A percentile compares a stretch with the other conserved stretches of the same genome.
phyloP scores from a whole-genome alignment of 805 yeast genomes.

The Candida yuanshanica region DNA sequence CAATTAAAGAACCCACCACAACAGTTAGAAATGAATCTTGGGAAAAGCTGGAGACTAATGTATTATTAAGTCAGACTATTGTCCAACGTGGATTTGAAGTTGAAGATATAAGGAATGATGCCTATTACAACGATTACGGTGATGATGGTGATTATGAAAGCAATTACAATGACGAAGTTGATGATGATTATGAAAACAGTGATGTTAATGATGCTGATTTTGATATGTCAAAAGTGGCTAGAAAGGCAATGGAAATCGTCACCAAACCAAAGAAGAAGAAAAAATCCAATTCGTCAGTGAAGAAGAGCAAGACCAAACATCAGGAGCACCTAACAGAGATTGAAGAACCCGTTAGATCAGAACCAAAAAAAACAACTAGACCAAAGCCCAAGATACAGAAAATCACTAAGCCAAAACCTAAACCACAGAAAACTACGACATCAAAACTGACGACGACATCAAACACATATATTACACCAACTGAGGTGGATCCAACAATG shows the following conservation, averaged over 20 bases:
- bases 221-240: conserved; percentile 5
- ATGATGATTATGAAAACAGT: not conserved
- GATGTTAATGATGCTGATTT: not conserved
- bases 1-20: not conserved
- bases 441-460: conserved; percentile 66
- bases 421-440: not conserved
- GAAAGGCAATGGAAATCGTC: not conserved
- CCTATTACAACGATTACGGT: not conserved
- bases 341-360: not conserved
- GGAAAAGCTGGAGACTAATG: not conserved
- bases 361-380: not conserved
- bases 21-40: not conserved
- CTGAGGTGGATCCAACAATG: conserved; percentile 3
- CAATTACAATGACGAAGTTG: not conserved
- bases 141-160: not conserved
- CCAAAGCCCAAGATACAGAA: not conserved
- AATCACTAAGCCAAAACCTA: not conserved
- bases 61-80: not conserved
- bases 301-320: conserved; percentile 2
- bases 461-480: conserved; percentile 53
- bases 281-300: not conserved
- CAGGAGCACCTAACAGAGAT: not conserved
- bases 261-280: not conserved
- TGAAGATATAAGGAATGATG: not conserved
- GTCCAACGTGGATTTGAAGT: not conserved